Base-by-base conservation (phyloP, 805 yeast species). In the Metschnikowia matae region DNA sequence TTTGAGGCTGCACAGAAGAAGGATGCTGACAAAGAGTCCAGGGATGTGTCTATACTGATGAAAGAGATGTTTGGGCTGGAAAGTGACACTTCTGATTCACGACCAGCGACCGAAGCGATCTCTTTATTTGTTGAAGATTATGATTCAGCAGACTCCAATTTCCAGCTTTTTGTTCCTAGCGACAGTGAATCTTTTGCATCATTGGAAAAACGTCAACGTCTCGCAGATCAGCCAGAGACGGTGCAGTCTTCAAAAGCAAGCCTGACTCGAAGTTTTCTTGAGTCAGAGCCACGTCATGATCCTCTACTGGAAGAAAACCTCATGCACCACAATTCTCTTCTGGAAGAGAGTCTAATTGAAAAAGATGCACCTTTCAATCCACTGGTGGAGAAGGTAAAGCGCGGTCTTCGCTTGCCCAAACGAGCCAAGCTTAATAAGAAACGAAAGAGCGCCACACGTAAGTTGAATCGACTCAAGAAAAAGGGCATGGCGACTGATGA, bases 361-460 rank as follows among this genome's bases (percentile, higher is more conserved):
- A 33, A n/a, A 33, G 36, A 33, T 15, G 15, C 36, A 14, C 20
- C 26, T 11, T 10, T 11, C 11, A 8, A 26, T 26, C 29, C 11
- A 26, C 29, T 20, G 15, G 6, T 37, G 8, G 40, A 37, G 3
- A 15, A 37, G 5, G 15, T 14, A 6, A 26, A 37, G 15, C 23
- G 14, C 7, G 34, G 17, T 4, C 14, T 14, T 18, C 20, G 21
- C 4, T 10, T 35, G 7, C 2, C 50, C 11, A 50, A 50, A 21
- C 31, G 37, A 37, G n/a, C 45, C 11, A 48, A 38, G 18, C 51
- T 44, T 32, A 50, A 50, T 36, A 48, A 48, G 29, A 50, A 50
- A 46, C 39, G 50, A 10, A 47, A 41, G 21, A 43, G 47, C 40
- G 26, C 4, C 2, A 35, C 10, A 11, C 34, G 50, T 7, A 47